Evolutionary conservation across 805 yeast genomes (phyloP), one percentile per base, ranked within the genome.

Genomic region (Metschnikowia santaceciliae): DNA sequence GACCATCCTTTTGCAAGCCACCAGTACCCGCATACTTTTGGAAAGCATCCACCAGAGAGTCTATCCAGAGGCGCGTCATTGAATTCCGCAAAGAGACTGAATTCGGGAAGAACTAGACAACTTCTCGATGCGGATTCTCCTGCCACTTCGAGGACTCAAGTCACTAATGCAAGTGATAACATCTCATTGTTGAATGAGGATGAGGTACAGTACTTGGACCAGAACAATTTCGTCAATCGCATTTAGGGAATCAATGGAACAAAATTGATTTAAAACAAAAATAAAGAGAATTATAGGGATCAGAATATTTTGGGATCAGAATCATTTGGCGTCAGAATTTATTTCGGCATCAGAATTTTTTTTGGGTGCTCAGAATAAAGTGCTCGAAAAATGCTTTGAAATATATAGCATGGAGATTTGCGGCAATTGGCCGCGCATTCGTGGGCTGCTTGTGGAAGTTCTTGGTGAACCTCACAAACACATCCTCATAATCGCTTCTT

Each of bases 11-110:
- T 56, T 20, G 33, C 58, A 26, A 47, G 41, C 30, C 60, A 56
- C 32, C 58, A 56, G 32, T 56, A 56, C 45, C 60, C 60, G 2
- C 53, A 51, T 22, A 42, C 51, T 7, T 42, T 52, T n/a, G 54
- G 56, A 22, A 50, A 46, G 46, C 42, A 47, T 1, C 13, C 33
- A 2, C 3, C 40, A 15, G 54, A 46, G 17, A 20, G 42, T 2
- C 30, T 53, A n/a, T 48, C 53, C 6, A 49, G 56, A 6, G 56
- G 51, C 4, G 51, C 50, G 20, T 47, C 56, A 19, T 48, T 53
- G 32, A 35, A 44, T 23, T 44, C 47, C 8, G 26, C 22, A 17
- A 46, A 41, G 43, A 36, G 26, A 33, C 46, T 11, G 32, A 34
- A 20, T 4, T 38, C 47, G 8, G 23, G 15, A 11, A 40, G 54